Percentiles rank a stretch among this genome's conserved stretches.
phyloP scores from a whole-genome alignment of 139 green algal species.

The Micromonas pusilla region DNA sequence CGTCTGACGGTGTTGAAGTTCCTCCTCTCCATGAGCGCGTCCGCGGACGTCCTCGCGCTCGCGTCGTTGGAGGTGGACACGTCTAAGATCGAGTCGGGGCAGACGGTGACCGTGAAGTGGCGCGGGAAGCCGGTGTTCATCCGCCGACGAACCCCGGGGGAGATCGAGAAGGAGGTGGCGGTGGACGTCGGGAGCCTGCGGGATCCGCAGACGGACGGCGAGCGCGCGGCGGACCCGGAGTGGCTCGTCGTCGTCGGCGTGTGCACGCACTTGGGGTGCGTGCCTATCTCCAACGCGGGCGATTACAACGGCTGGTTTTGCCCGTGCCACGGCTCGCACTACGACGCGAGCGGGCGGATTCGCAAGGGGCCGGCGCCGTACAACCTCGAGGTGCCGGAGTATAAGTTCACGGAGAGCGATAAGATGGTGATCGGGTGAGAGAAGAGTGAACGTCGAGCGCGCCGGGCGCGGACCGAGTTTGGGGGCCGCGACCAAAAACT shows the following conservation, averaged over 20 bases:
- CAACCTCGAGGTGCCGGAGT: constrained; percentile 93
- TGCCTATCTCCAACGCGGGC: constrained; percentile 92
- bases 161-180: constrained; percentile 69
- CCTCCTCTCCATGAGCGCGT: constrained; percentile 74
- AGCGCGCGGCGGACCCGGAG: constrained; percentile 74
- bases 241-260: constrained; percentile 97
- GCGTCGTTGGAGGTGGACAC: constrained; percentile 93
- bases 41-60: constrained; percentile 82
- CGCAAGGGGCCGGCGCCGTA: constrained; percentile 92
- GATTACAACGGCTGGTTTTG: constrained; percentile 98
- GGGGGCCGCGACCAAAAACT: too few relatives aligned
- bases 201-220: constrained; percentile 79
- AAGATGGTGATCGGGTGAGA: constrained; percentile 63
- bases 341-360: constrained; percentile 90
- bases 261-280: constrained; percentile 98
- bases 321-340: constrained; percentile 90
- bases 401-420: constrained; percentile 69
- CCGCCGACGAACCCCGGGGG: constrained; percentile 64
- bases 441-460: neutral
- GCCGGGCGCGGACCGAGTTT: neutral
- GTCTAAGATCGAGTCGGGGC: constrained; percentile 67
- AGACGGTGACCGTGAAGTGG: constrained; percentile 97
- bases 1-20: constrained; percentile 94
- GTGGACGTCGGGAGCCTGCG: constrained; percentile 71
- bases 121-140: constrained; percentile 99